Conservation (phyloP, 2,329 filamentous ascomycete genomes). For the Sarocladiaceae sp. region DNA sequence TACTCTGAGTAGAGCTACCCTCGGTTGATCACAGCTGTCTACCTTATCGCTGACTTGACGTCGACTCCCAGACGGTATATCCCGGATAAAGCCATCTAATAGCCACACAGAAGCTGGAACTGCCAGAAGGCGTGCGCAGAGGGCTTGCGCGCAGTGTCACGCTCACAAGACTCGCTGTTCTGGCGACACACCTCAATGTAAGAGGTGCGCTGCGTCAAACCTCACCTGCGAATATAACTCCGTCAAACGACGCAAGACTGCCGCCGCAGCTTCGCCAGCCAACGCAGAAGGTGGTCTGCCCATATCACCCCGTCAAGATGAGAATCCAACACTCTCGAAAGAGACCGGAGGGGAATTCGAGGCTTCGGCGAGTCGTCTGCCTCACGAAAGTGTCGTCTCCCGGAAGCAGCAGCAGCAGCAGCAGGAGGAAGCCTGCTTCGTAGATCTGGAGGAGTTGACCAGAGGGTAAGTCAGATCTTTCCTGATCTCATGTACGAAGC, state of each 20-base stretch:
- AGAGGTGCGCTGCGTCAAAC: constrained; percentile 27
- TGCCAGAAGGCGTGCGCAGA: constrained; percentile 32
- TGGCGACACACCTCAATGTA: constrained; percentile 32
- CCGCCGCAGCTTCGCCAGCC: too few relatives aligned
- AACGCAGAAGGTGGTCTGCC: too few relatives aligned
- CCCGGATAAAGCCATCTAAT: constrained; percentile 32
- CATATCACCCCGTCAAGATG: too few relatives aligned
- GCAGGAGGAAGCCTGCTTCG: background rate
- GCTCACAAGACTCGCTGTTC: constrained; percentile 37
- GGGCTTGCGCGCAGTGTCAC: constrained; percentile 36
- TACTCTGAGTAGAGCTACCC: constrained; percentile 16
- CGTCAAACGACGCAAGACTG: constrained; percentile 29
- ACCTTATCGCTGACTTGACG: background rate
- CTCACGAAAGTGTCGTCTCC: too few relatives aligned
- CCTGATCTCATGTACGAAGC: constrained; percentile 8
- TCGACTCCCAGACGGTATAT: constrained; percentile 20
- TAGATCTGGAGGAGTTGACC: background rate
- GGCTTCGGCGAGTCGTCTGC: too few relatives aligned
- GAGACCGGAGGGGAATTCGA: too few relatives aligned
- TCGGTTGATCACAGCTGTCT: background rate
- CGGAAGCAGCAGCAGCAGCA: too few relatives aligned
- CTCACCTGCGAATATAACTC: constrained; percentile 34
- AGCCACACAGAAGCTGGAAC: constrained; percentile 37
- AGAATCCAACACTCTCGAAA: too few relatives aligned
- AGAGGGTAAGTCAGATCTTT: background rate